These are phyloP conservation scores for Tulasnella sp. DNA, from an alignment of 768 basidiomycete genomes.

Conservation along the genomic window DNA sequence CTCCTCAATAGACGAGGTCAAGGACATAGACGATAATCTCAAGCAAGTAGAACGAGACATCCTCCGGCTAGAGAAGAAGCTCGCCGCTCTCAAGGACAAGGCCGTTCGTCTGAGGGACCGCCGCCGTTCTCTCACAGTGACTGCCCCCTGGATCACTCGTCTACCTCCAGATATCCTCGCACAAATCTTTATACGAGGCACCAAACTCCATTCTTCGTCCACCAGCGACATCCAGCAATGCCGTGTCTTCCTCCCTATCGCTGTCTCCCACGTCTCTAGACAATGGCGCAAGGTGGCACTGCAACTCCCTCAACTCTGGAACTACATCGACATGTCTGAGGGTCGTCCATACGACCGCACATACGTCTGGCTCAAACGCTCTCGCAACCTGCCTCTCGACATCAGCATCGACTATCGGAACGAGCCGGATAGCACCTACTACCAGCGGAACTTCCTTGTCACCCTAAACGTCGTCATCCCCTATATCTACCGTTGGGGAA, in stretches of 20 bases:
- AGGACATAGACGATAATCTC: conserved; percentile 15
- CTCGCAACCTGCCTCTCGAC: conserved; percentile 20
- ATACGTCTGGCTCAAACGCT: conserved; percentile 22
- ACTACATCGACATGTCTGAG: conserved; percentile 21
- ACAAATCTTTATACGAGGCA: conserved; percentile 15
- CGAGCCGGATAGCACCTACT: not conserved
- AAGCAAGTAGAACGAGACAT: conserved; percentile 20
- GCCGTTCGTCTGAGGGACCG: conserved; percentile 8
- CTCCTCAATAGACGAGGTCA: conserved; percentile 19
- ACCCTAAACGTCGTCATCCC: conserved; percentile 24
- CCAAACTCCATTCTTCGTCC: not conserved
- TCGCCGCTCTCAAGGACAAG: conserved; percentile 7
- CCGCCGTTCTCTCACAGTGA: conserved; percentile 16
- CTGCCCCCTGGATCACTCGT: conserved; percentile 19
- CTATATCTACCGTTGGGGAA: conserved; percentile 13
- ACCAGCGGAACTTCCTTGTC: conserved; percentile 25
- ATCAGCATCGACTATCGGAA: conserved; percentile 22
- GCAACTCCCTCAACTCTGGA: conserved; percentile 17
- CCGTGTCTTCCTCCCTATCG: conserved; percentile 18
- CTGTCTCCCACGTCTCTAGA: conserved; percentile 20
- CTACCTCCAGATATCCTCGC: conserved; percentile 21
- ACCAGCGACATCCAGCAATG: not conserved
- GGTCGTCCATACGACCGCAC: conserved; percentile 23
- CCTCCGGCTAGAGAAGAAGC: conserved; percentile 15
- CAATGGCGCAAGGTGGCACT: conserved; percentile 19